phyloP scores from a whole-genome alignment of 23 red algal species.

The Pyropia haitanensis region DNA sequence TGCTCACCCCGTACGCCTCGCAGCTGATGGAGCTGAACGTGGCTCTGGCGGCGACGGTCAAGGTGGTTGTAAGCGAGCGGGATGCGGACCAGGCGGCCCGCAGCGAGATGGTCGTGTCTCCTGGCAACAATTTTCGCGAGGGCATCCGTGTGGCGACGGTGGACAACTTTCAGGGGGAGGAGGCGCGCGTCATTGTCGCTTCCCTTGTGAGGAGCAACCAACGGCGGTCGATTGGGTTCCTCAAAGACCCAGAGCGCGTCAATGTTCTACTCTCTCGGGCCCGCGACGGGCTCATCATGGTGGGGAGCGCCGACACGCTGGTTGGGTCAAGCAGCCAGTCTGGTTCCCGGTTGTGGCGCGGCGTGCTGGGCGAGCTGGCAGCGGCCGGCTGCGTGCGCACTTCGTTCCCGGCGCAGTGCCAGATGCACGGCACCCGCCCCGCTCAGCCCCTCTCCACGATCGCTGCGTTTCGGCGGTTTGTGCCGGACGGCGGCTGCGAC shows the following conservation, averaged over 20 bases:
- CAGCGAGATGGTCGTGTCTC: too few relatives aligned
- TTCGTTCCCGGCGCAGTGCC: neutral
- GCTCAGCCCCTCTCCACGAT: neutral
- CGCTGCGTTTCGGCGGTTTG: neutral
- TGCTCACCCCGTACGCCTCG: neutral
- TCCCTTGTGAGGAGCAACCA: constrained; percentile 1
- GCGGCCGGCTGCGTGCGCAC: neutral
- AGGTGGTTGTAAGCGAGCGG: too few relatives aligned
- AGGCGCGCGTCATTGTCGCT: neutral
- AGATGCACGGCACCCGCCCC: neutral
- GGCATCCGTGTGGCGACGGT: neutral
- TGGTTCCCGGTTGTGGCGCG: neutral
- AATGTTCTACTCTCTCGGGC: constrained; percentile 5
- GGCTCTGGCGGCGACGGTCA: too few relatives aligned
- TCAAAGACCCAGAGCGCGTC: neutral
- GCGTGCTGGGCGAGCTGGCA: neutral
- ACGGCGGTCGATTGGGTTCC: neutral
- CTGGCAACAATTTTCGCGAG: too few relatives aligned
- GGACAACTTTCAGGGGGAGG: constrained; percentile 14
- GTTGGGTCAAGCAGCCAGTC: too few relatives aligned
- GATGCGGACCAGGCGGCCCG: too few relatives aligned
- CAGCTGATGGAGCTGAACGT: constrained; percentile 1
- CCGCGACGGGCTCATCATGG: neutral
- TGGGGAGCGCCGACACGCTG: neutral
- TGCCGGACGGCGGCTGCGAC: constrained; percentile 3